Conservation (phyloP, 2,329 filamentous ascomycete genomes). For the Diaporthe longicolla region DNA sequence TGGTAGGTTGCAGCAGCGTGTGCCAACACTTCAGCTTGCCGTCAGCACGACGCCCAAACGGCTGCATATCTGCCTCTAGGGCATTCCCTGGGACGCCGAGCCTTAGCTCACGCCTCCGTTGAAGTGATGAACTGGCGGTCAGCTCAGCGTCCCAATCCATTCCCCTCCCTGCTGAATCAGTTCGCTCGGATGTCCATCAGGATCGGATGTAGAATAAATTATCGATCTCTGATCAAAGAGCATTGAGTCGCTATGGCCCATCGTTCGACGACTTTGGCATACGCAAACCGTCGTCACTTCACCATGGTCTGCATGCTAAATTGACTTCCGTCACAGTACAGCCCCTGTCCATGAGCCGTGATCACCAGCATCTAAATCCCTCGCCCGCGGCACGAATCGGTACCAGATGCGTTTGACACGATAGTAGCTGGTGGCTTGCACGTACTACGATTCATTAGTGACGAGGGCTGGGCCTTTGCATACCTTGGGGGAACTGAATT, state of each 20-base stretch:
- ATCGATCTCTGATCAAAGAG: conserved; percentile 8
- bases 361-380: conserved; percentile 50
- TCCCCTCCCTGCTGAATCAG: conserved; percentile 44
- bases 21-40: conserved; percentile 28
- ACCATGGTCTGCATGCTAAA: conserved; percentile 31
- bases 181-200: conserved; percentile 39
- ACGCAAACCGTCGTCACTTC: conserved; percentile 31
- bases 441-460: conserved; percentile 9
- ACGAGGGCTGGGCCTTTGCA: conserved; percentile 7
- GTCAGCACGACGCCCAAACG: conserved; percentile 19
- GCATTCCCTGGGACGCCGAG: conserved; percentile 34
- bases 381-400: conserved; percentile 46
- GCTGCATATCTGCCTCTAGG: conserved; percentile 21
- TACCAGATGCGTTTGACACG: conserved; percentile 43
- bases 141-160: conserved; percentile 53
- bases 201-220: conserved; percentile 44
- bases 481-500: not conserved
- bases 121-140: conserved; percentile 64
- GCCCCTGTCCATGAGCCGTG: conserved; percentile 57
- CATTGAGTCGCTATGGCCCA: conserved; percentile 17
- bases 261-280: conserved; percentile 11
- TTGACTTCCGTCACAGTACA: conserved; percentile 47
- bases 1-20: conserved; percentile 29
- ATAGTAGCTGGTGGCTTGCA: conserved; percentile 9
- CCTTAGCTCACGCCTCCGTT: conserved; percentile 38